Conservation (phyloP, 352 stramenopile genomes). For the Elongisporangium senticosum region DNA sequence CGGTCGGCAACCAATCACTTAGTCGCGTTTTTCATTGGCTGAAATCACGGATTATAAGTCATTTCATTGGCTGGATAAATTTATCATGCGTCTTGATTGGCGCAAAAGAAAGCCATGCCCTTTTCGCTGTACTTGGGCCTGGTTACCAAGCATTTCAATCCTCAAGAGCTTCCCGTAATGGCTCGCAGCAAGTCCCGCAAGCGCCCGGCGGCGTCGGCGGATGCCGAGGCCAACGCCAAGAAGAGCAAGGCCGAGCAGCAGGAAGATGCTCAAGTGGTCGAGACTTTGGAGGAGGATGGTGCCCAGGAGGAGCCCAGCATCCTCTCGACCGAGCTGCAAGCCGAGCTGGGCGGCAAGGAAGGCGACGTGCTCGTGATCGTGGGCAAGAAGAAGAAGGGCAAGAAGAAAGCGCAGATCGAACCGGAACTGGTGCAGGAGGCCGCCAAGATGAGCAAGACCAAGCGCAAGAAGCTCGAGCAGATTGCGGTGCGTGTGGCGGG, state of each 20-base stretch:
- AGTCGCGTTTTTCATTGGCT: conserved; percentile 11
- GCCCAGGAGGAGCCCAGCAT: conserved; percentile 18
- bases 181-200: conserved; percentile 58
- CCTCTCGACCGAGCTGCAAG: conserved; percentile 59
- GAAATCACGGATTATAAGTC: conserved; percentile 4
- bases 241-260: conserved; percentile 10
- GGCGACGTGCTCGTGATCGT: conserved; percentile 59
- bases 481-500: conserved; percentile 28
- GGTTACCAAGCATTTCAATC: neutral
- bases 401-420: conserved; percentile 43
- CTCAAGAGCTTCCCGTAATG: conserved; percentile 17
- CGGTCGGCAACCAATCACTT: conserved; percentile 29
- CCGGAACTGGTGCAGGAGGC: conserved; percentile 62
- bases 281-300: neutral
- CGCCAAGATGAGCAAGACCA: conserved; percentile 69
- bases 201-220: conserved; percentile 8
- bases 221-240: conserved; percentile 9
- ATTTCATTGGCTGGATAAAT: neutral
- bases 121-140: neutral
- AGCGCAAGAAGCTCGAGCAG: conserved; percentile 77
- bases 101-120: conserved; percentile 4
- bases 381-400: conserved; percentile 43
- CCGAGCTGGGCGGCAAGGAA: conserved; percentile 54
- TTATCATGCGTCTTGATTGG: conserved; percentile 11
- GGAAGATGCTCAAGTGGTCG: conserved; percentile 12